A percentile compares a stretch with the other conserved stretches of the same genome.
phyloP scores from a whole-genome alignment of 2,329 filamentous ascomycete genomes.

The Cercospora sesami region DNA sequence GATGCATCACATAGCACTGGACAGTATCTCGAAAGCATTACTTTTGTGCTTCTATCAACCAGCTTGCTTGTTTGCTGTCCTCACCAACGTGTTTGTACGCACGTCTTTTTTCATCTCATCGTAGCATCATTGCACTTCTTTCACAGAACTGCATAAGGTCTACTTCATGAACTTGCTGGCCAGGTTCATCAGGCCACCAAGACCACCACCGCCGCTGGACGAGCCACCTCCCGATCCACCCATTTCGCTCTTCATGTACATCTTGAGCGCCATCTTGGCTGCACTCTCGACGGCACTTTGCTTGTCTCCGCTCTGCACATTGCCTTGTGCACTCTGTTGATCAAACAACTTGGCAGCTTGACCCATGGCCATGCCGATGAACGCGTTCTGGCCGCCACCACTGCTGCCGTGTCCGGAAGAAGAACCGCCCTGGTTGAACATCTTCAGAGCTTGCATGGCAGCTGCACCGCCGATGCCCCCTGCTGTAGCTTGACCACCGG shows the following conservation, averaged over 20 bases:
- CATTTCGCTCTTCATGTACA: conserved; percentile 78
- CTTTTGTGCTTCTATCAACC: not conserved
- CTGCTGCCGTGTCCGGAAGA: conserved; percentile 34
- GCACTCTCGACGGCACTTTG: conserved; percentile 76
- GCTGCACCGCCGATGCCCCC: conserved; percentile 65
- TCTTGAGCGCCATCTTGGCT: conserved; percentile 83
- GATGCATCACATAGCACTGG: not conserved
- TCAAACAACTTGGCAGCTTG: conserved; percentile 78
- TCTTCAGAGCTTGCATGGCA: conserved; percentile 78
- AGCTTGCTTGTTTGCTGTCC: not conserved
- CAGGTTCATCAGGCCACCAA: conserved; percentile 55
- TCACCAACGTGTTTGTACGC: not conserved
- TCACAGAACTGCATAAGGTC: not conserved
- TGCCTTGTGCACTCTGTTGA: conserved; percentile 57
- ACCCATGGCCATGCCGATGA: conserved; percentile 58
- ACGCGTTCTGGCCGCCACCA: conserved; percentile 67
- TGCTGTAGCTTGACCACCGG: conserved; percentile 49
- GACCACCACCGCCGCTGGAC: conserved; percentile 37
- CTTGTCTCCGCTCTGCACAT: conserved; percentile 63
- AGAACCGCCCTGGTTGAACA: conserved; percentile 56
- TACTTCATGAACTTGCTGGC: conserved; percentile 60
- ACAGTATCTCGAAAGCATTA: not conserved
- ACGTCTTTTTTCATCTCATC: not conserved
- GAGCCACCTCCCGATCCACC: conserved; percentile 51
- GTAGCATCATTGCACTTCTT: not conserved